phyloP scores from a whole-genome alignment of 2,329 filamentous ascomycete species.

The Colletotrichum zoysiae region DNA sequence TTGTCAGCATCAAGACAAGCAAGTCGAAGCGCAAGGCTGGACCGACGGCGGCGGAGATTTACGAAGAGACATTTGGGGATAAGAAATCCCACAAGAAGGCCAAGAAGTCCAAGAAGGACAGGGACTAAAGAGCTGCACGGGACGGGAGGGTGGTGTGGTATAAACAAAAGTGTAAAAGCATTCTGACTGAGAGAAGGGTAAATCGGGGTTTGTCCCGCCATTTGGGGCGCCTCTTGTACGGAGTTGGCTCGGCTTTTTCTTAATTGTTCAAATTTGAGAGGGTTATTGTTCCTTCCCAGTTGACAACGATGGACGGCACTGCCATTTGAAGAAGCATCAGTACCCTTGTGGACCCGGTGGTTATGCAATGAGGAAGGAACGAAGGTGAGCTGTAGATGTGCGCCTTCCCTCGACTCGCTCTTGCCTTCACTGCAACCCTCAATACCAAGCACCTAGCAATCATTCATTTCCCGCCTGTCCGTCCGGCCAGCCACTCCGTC shows the following conservation, averaged over 20 bases:
- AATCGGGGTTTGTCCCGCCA: conserved; percentile 26
- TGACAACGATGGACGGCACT: neutral
- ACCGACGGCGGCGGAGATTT: conserved; percentile 70
- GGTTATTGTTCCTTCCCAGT: neutral
- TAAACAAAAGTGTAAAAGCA: conserved; percentile 40
- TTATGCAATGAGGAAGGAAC: neutral
- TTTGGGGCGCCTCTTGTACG: conserved; percentile 30
- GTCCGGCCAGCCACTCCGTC: neutral
- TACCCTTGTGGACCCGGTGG: neutral
- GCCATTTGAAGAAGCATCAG: neutral
- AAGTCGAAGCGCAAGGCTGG: conserved; percentile 82
- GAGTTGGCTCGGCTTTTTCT: conserved; percentile 34
- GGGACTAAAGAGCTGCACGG: conserved; percentile 2
- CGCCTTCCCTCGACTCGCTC: neutral
- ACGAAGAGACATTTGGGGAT: conserved; percentile 70
- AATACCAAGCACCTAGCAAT: too few relatives aligned
- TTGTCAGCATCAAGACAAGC: conserved; percentile 85
- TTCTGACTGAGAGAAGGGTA: conserved; percentile 27
- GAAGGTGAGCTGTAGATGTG: neutral
- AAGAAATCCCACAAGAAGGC: conserved; percentile 68
- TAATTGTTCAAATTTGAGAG: conserved; percentile 8
- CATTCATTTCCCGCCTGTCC: neutral
- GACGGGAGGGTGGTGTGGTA: neutral
- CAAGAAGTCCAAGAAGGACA: conserved; percentile 55
- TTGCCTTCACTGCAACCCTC: neutral